Base-by-base conservation (phyloP, 148 eudicot species). In the Simmondsia chinensis region DNA sequence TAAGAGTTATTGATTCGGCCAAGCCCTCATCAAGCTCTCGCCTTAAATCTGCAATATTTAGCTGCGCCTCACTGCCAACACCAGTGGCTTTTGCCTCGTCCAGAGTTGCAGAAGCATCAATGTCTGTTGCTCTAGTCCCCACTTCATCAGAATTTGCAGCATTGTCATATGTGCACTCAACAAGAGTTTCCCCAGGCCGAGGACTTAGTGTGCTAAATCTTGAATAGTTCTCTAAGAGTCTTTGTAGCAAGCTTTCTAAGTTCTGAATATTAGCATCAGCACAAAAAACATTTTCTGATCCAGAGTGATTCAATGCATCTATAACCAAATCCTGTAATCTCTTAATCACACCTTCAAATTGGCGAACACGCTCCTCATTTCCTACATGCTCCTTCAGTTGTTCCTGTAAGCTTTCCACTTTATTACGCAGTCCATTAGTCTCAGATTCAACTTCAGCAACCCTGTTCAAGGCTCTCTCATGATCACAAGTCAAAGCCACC, bases 21-120 rank as follows among this genome's bases (percentile, higher is more conserved):
- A 62, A 46, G 69, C 68, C 68, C 43, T 58, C 76, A 46, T 75
- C 82, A 59, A 93, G 75, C 43, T 72, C 72, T 61, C 42, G 63
- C 25, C 58, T 73, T 50, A 77, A 46, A 53, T 52, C 70, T 36
- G 30, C 23, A 3, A 57, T 23, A 46, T 50, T 60, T 43, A 39
- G 43, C 63, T 63, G 75, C 53, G 52, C 77, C 40, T 47, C 63
- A 46, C 40, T 52, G 24, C 56, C 57, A 17, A 44, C 41, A 58
- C 51, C 70, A 55, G 49, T 44, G 14, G 32, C 14, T 44, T 33
- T 60, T 37, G 46, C 24, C 41, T 64, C 70, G 47, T 23, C 55
- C 31, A 29, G 48, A 55, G 65, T 50, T 7, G 38, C 41, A 41
- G 23, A 62, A 50, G 14, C 64, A 61, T 51, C 63, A 34, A 39